Evolutionary conservation across 345 rosid genomes (phyloP).

Genomic region (Populus deltoides): DNA sequence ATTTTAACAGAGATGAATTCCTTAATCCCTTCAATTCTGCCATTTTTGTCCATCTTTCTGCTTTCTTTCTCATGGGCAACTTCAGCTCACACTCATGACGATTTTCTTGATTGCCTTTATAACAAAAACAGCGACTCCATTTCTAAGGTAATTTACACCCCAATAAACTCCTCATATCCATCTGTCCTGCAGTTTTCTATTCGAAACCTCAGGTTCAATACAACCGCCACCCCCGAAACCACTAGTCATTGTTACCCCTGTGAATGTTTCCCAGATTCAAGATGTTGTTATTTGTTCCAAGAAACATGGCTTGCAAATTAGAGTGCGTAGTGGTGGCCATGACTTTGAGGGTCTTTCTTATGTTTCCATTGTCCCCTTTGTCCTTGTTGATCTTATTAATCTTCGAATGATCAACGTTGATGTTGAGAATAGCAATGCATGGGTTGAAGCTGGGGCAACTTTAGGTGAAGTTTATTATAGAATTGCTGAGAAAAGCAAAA

Average conservation of each 20-base stretch:
- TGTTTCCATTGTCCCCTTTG: constrained; percentile 9
- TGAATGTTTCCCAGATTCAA: not conserved
- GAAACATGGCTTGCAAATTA: constrained; percentile 2
- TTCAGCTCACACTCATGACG: constrained; percentile 11
- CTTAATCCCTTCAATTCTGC: not conserved
- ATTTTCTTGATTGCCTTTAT: constrained; percentile 10
- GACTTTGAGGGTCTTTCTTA: constrained; percentile 21
- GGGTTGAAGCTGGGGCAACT: constrained; percentile 16
- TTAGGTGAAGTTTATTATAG: not conserved
- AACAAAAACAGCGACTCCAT: constrained; percentile 6
- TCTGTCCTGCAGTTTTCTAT: constrained; percentile 9
- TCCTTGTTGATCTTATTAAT: constrained; percentile 18
- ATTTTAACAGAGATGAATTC: not conserved
- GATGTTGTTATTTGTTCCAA: not conserved
- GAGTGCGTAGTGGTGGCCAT: constrained; percentile 25
- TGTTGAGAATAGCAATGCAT: not conserved
- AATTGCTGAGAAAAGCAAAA: not conserved
- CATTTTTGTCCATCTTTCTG: not conserved
- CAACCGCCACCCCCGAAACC: constrained; percentile 8
- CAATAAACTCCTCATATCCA: constrained; percentile 7
- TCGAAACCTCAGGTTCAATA: constrained; percentile 8
- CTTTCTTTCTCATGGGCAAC: not conserved
- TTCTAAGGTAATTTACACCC: constrained; percentile 7
- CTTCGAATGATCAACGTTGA: constrained; percentile 2
- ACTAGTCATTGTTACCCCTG: constrained; percentile 14